Percentiles rank a stretch among this genome's conserved stretches.
Conservation (phyloP, 2,329 filamentous ascomycete species). For the Clonostachys byssicola region DNA sequence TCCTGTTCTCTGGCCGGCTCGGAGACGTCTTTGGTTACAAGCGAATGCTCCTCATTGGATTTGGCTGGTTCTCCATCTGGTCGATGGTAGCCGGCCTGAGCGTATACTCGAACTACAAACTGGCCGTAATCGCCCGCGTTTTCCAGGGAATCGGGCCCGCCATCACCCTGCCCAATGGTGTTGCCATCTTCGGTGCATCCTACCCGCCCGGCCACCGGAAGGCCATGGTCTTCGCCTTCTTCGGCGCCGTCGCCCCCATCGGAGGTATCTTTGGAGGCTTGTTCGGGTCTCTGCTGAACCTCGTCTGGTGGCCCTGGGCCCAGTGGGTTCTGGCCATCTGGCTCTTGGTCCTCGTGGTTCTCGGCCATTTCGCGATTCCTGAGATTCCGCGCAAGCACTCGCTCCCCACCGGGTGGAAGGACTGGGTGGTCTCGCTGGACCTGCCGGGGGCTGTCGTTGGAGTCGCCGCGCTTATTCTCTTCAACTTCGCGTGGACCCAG, state of each 20-base stretch:
- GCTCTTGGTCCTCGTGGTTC: slow-evolving; percentile 21
- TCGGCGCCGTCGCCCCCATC: slow-evolving; percentile 39
- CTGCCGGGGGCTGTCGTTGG: slow-evolving; percentile 35
- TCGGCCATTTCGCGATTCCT: slow-evolving; percentile 27
- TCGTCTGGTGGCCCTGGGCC: slow-evolving; percentile 43
- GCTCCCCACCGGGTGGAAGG: slow-evolving; percentile 5
- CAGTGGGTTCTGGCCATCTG: slow-evolving; percentile 35
- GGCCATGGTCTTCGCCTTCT: slow-evolving; percentile 53
- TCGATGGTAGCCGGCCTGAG: slow-evolving; percentile 39
- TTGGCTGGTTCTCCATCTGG: slow-evolving; percentile 50
- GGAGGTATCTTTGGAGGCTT: slow-evolving; percentile 37
- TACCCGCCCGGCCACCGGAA: slow-evolving; percentile 55
- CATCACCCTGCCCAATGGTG: slow-evolving; percentile 57
- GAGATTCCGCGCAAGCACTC: slow-evolving; percentile 9
- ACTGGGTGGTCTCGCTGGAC: slow-evolving; percentile 26
- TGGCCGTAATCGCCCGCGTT: slow-evolving; percentile 47
- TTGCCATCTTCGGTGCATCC: slow-evolving; percentile 55
- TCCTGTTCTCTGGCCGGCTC: slow-evolving; percentile 51
- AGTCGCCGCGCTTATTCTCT: slow-evolving; percentile 50
- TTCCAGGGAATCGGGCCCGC: slow-evolving; percentile 60
- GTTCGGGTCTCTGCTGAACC: slow-evolving; percentile 32
- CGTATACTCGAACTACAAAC: slow-evolving; percentile 28
- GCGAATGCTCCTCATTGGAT: slow-evolving; percentile 46
- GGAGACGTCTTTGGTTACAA: slow-evolving; percentile 57
- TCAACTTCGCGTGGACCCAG: slow-evolving; percentile 68